Percentiles rank a stretch among this genome's conserved stretches.
Conservation (phyloP, 225 moss, liverwort and hornwort species). For the Pseudoscleropodium purum region DNA sequence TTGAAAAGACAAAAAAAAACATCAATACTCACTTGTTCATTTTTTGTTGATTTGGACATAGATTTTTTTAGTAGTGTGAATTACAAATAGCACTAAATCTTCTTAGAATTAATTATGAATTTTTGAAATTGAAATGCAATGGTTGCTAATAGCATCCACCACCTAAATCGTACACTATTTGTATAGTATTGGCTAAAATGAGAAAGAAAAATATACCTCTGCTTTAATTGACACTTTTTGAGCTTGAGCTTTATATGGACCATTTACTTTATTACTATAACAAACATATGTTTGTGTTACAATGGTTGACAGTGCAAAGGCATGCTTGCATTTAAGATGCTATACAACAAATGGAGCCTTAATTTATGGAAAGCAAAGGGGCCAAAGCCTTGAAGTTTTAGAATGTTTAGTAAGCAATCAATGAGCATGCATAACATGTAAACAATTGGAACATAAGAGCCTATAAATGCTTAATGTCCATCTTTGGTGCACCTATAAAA, state of each 20-base stretch:
- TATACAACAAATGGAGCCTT: background rate
- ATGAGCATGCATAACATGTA: no score
- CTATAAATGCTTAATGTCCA: background rate
- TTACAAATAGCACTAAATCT: background rate
- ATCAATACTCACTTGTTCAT: no score
- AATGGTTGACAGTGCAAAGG: no score
- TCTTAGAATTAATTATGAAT: background rate
- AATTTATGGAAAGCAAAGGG: no score
- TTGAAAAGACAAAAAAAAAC: no score
- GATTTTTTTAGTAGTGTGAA: no score
- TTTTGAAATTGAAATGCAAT: background rate
- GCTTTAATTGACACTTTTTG: rapidly evolving
- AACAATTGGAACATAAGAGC: background rate
- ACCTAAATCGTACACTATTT: background rate
- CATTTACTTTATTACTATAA: background rate
- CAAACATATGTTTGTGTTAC: no score
- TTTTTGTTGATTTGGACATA: no score
- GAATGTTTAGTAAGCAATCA: no score
- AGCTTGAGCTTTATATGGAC: rapidly evolving
- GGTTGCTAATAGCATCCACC: background rate
- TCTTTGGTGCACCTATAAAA: background rate
- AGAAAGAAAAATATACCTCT: no score
- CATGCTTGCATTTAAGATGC: background rate
- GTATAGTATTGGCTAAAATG: no score
- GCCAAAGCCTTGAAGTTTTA: background rate